These are phyloP conservation scores for Trifolium pratense DNA, from an alignment of 306 rosid genomes.

Conservation along the genomic window DNA sequence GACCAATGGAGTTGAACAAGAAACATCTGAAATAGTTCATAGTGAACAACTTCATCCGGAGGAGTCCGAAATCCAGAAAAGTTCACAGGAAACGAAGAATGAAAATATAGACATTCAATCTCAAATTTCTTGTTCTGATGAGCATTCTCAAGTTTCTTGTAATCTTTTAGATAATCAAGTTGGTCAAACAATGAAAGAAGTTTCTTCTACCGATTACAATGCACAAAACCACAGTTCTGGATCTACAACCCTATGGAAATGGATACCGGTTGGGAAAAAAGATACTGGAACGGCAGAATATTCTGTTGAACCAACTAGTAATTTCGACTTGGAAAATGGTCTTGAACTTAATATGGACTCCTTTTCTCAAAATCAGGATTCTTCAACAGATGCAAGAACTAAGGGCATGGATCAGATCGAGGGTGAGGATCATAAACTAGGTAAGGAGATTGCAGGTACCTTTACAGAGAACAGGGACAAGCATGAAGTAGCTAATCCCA, in stretches of 20 bases:
- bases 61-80: slow-evolving; percentile 43
- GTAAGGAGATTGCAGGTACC: slow-evolving; percentile 34
- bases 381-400: slow-evolving; percentile 34
- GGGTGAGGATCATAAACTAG: slow-evolving; percentile 37
- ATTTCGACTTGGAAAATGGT: slow-evolving; percentile 40
- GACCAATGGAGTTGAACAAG: slow-evolving; percentile 43
- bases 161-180: slow-evolving; percentile 51
- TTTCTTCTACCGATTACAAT: slow-evolving; percentile 49
- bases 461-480: slow-evolving; percentile 37
- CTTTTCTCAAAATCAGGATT: slow-evolving; percentile 48
- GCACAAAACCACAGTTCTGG: slow-evolving; percentile 53
- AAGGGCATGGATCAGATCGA: slow-evolving; percentile 37
- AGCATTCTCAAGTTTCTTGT: slow-evolving; percentile 47
- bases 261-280: slow-evolving; percentile 73
- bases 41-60: slow-evolving; percentile 43
- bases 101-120: slow-evolving; percentile 46
- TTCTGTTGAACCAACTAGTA: slow-evolving; percentile 48
- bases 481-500: slow-evolving; percentile 41
- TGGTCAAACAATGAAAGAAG: slow-evolving; percentile 54
- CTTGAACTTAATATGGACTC: slow-evolving; percentile 42
- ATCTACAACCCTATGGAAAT: slow-evolving; percentile 57
- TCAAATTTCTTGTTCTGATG: slow-evolving; percentile 45
- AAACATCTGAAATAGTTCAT: slow-evolving; percentile 50
- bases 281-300: slow-evolving; percentile 46
- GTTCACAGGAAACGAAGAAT: slow-evolving; percentile 28